Evolutionary conservation across 1,284 basidiomycete genomes (phyloP).

Genomic region (Butyriboletus regius): DNA sequence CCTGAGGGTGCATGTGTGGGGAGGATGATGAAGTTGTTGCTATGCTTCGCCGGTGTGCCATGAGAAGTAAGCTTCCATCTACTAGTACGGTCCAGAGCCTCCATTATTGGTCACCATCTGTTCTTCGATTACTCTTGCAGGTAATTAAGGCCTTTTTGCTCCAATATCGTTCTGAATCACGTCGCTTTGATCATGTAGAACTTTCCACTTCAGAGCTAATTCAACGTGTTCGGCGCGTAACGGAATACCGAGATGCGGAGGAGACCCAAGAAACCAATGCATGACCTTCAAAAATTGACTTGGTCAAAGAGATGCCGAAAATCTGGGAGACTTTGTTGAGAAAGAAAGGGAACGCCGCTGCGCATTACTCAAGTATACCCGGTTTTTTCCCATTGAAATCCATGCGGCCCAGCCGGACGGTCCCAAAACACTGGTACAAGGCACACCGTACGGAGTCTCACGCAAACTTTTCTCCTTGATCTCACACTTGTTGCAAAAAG

Average conservation of each 20-base stretch:
- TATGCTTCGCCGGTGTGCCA: neutral
- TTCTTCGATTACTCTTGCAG: slow-evolving; percentile 6
- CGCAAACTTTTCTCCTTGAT: neutral
- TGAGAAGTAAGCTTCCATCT: slow-evolving; percentile 5
- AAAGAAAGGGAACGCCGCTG: neutral
- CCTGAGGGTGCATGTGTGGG: neutral
- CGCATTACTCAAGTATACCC: neutral
- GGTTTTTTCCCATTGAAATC: neutral
- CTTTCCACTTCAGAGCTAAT: neutral
- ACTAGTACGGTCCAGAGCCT: neutral
- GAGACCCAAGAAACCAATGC: neutral
- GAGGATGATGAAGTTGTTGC: neutral
- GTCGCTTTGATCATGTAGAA: neutral
- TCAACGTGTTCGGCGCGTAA: slow-evolving; percentile 1
- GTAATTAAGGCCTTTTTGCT: neutral
- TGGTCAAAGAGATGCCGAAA: slow-evolving; percentile 1
- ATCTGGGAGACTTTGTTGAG: neutral
- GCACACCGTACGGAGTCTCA: neutral
- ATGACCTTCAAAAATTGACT: slow-evolving; percentile 3
- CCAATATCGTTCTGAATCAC: neutral
- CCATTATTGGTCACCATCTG: slow-evolving; percentile 7
- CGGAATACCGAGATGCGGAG: neutral
- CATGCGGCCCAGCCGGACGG: neutral
- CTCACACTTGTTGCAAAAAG: neutral
- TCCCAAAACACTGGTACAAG: neutral